phyloP scores from a whole-genome alignment of 352 stramenopile genomes.

The Elongisporangium undulatum region DNA sequence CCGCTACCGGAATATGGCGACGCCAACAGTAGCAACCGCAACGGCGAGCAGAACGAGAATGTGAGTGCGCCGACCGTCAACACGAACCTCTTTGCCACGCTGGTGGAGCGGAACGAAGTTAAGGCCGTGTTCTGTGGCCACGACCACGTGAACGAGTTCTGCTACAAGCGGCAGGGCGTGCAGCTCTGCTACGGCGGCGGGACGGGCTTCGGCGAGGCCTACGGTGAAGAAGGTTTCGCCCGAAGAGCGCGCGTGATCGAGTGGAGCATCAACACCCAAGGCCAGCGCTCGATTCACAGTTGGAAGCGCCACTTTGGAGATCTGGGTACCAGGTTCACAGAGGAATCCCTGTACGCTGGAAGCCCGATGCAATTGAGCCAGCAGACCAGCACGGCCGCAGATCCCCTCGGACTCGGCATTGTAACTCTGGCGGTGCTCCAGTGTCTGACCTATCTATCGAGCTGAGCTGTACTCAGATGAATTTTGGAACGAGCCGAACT shows the following conservation, averaged over 20 bases:
- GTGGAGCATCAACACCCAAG: conserved; percentile 32
- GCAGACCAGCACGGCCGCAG: too few species aligned
- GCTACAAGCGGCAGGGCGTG: conserved; percentile 29
- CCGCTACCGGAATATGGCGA: conserved; percentile 41
- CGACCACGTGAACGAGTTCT: conserved; percentile 64
- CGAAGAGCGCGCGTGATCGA: conserved; percentile 49
- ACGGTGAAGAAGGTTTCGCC: conserved; percentile 22
- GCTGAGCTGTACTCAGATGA: too few species aligned
- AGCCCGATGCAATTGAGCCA: too few species aligned
- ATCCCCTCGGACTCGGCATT: too few species aligned
- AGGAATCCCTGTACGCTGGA: too few species aligned
- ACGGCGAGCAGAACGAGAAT: conserved; percentile 32
- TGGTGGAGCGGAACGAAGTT: conserved; percentile 46
- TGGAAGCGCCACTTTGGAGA: conserved; percentile 24
- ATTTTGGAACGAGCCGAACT: too few species aligned
- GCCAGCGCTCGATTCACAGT: conserved; percentile 10
- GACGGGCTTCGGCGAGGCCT: conserved; percentile 35
- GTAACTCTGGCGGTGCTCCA: too few species aligned
- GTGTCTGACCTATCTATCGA: too few species aligned
- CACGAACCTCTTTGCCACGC: conserved; percentile 26
- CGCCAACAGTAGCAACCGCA: conserved; percentile 11
- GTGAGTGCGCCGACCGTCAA: conserved; percentile 36
- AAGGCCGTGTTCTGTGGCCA: conserved; percentile 57
- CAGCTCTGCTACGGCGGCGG: conserved; percentile 56
- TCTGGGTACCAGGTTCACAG: neutral